Evolutionary conservation across 257 asterid species (phyloP), one percentile per base, ranked within the genome.

Genomic region (Nicotiana knightiana): DNA sequence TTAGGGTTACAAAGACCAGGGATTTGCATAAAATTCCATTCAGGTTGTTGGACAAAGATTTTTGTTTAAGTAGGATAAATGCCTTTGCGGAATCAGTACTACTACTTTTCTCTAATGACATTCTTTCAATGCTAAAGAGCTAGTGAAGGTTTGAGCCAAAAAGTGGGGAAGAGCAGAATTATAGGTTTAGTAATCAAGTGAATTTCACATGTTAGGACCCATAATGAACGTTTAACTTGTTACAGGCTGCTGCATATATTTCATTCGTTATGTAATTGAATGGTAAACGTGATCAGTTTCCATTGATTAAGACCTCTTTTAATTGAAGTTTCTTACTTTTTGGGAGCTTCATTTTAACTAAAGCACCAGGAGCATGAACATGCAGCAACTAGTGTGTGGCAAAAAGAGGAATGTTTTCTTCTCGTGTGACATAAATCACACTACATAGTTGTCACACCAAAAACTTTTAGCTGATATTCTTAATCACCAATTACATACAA

Each of bases 11-110:
- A 24, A 86, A 51, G 3, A 86, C 78, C 21, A 88, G 75, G 67
- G 82, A 62, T 82, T 81, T 90, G 87, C 87, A 88, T 55, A 85
- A 53, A 12, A 79, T 21, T 35, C 57, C 70, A 61, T 79, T 79
- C 28, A 61, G 48, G 67, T 58, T 59, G 21, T 79, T 18, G 26
- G 57, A n/a, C 62, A 73, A 73, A 1, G 24, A 0, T 73, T 46
- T 46, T 24, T 32, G 61, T 71, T 70, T 43, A 43, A 43, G 3
- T 70, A 43, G 33, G 58, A 70, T 70, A 70, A 39, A 37, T 53
- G 77, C 33, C 16, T 43, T 65, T 30, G 46, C 24, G 4, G 43
- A 16, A 66, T 66, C 48, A 66, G 4, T 24, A 6, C 39, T 46
- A 46, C 21, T 39, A 10, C n/a, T 70, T 70, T 70, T 46, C 24